Conservation (phyloP, 495 filamentous ascomycete genomes). For the Penicillium simplicissimum region DNA sequence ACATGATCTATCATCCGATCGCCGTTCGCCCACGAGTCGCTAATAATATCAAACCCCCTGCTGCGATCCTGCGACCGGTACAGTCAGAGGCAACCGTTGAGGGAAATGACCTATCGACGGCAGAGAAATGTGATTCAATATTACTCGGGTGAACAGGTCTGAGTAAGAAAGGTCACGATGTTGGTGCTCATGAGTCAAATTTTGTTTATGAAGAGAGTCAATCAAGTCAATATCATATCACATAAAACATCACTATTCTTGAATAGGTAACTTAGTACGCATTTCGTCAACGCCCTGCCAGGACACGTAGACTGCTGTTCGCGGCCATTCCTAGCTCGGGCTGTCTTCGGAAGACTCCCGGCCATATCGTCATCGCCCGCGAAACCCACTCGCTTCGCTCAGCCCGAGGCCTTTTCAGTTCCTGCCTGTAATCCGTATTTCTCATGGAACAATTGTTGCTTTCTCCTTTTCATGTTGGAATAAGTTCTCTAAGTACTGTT, state of each 20-base stretch:
- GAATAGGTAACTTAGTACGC: background rate
- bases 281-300: background rate
- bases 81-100: background rate
- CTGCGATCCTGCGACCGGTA: background rate
- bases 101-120: conserved; percentile 3
- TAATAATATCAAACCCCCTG: background rate
- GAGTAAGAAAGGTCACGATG: background rate
- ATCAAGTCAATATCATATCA: background rate
- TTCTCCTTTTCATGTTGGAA: background rate
- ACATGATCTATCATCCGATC: conserved; percentile 4
- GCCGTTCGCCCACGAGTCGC: conserved; percentile 2
- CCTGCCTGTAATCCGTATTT: background rate
- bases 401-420: conserved; percentile 3
- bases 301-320: conserved; percentile 15
- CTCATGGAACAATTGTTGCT: background rate
- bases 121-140: background rate
- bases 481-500: background rate
- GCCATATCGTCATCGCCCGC: conserved; percentile 20
- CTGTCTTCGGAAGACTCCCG: conserved; percentile 39
- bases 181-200: background rate
- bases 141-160: background rate
- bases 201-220: background rate
- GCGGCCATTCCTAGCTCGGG: conserved; percentile 21
- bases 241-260: background rate
- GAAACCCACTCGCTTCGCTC: background rate